Evolutionary conservation across 2,329 filamentous ascomycete genomes (phyloP), one percentile per base, ranked within the genome.

Genomic region (Aspergillus luchuensis): DNA sequence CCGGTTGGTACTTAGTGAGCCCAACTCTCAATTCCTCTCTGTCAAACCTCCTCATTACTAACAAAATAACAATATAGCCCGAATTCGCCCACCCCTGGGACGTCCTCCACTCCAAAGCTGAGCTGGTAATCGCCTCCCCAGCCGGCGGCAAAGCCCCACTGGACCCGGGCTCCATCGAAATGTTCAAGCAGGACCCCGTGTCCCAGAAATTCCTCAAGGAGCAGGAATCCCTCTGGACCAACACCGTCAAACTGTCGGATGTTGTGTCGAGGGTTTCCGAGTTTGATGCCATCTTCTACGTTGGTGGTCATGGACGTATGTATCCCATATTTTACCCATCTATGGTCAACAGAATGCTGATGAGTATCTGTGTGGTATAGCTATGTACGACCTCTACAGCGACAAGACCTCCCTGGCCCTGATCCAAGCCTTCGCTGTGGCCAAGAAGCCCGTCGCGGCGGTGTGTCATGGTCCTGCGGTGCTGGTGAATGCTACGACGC

Each of bases 1-100:
- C 89, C 0, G 89, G 89, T 64, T 91, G 89, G 89, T 91, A 85
- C 71, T 78, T 91, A 68, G 86, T 88, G 78, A 51, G 69, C 19
- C 19, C 19, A 3, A 21, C 19, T 2, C 19, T 21, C 19, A 21
- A 21, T 21, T 21, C 19, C 19, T 21, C 19, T 21, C 19, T 21
- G 19, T 2, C 19, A 21, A 8, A 28, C 25, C 7, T 28, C 25
- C 28, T 11, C 28, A 11, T 30, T 8, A 10, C 15, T 10, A 36
- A 36, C 33, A 36, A 13, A 13, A 36, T 15, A 5, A 13, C 5
- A 36, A 13, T 36, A 62, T 54, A 82, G 80, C 79, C 69, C 3
- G 87, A 90, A 70, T 79, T 90, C 58, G 84, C 87, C 53, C 87
- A 90, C 76, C 87, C 87, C 11, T 85, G 86, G 75, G 79, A 87